Base-by-base conservation (phyloP, 805 yeast genomes). In the Ogataea neopini region DNA sequence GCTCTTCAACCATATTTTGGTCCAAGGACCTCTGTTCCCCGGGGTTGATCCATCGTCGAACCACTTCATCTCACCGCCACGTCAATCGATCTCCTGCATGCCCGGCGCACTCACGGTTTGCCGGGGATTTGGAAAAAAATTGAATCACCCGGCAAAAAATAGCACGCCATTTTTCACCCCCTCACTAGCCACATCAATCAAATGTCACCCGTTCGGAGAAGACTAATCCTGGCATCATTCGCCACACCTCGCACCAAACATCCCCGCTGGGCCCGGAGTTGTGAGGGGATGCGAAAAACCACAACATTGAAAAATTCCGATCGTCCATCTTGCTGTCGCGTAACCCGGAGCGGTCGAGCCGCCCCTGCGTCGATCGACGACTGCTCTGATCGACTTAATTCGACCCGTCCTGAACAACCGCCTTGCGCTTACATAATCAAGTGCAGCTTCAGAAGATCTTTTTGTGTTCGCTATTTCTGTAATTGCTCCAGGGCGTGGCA, bases 201-300 rank as follows among this genome's bases (percentile, higher is more conserved):
- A 22, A 6, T 22, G 40, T 40, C 38, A 40, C 38, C 44, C 44
- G 36, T 32, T 44, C 51, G 51, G 51, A 48, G 51, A 44, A 48
- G 51, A 44, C 44, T 33, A 44, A 35, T 40, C 51, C 51, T 48
- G 38, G 39, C 35, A 42, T 41, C 43, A 37, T 41, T 28, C 43
- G 11, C 22, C 39, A 42, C 45, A n/a, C 45, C 45, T 42, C 40
- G 32, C 38, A 42, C 45, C 45, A 17, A 33, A 26, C 42, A 28
- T 39, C 42, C 42, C 42, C 42, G 42, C 42, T 28, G 42, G 18
- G 32, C 42, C 42, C 42, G 42, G 42, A 39, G 42, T 26, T 26
- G 32, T 18, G 23, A 18, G 30, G 42, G 33, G 33, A 34, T 19
- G 37, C 17, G 11, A 17, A 19, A 34, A 22, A 22, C 25, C 7